Base-by-base conservation (phyloP, 352 stramenopile genomes). In the Sclerospora graminicola region DNA sequence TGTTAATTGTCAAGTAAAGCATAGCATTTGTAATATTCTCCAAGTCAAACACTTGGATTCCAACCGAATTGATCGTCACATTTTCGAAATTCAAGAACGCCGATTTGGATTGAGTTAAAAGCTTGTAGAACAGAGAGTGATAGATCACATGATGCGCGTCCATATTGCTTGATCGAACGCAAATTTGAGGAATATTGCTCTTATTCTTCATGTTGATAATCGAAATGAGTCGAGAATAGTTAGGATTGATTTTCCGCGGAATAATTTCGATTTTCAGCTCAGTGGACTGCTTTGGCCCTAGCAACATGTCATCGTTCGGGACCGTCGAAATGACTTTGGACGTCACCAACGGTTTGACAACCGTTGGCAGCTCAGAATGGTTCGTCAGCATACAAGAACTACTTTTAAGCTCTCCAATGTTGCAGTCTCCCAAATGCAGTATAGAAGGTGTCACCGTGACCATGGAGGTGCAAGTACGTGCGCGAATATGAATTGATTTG, bases 241-340 rank as follows among this genome's bases (percentile, higher is more conserved):
- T 94, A 6, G 77, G 72, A 45, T 94, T 94, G 19, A 81, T 90
- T 45, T 91, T 94, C 29, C 82, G 74, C 13, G 81, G 82, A 38
- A 94, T 91, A 47, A 94, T 90, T 45, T 94, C 82, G 18, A 94
- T 82, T 53, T 92, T 92, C 9, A 94, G 51, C 50, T 94, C 82
- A 0, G 78, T 72, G 14, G 78, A 89, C 43, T 94, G 82, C 46
- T 94, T 94, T 15, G 82, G 82, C 2, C 78, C 78, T 1, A 94
- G 60, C 21, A 74, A 75, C 54, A 92, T 89, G 15, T 90, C 80
- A 52, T 94, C 82, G 44, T 93, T 93, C 13, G 82, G 80, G 6
- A 89, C 77, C 4, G 79, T 93, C 5, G 81, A 93, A 26, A 94
- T 89, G 24, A 94, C 82, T 54, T 93, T 92, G 7, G 80, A 92